These are phyloP conservation scores for Geopyxis carbonaria DNA, from an alignment of 495 filamentous ascomycete genomes.

Conservation along the genomic window DNA sequence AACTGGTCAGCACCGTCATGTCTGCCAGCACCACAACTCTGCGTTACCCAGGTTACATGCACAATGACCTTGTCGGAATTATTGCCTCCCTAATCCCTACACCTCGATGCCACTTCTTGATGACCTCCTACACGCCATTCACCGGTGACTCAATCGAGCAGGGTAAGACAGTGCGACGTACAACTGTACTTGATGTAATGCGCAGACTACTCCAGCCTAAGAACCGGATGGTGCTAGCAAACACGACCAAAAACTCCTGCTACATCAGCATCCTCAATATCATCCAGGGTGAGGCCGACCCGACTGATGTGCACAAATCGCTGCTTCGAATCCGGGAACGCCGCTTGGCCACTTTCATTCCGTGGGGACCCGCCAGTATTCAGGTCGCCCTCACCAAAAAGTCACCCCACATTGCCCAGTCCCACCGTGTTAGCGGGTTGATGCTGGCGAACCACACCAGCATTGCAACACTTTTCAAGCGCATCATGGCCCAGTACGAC, in stretches of 20 bases:
- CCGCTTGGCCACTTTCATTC: constrained; percentile 86
- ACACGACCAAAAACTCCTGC: constrained; percentile 88
- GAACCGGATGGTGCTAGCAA: constrained; percentile 96
- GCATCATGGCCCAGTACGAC: constrained; percentile 79
- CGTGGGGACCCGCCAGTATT: constrained; percentile 96
- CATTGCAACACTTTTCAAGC: constrained; percentile 89
- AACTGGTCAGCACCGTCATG: constrained; percentile 95
- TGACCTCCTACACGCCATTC: constrained; percentile 96
- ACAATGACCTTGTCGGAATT: constrained; percentile 95
- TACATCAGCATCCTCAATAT: constrained; percentile 98
- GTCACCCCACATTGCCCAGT: constrained; percentile 78
- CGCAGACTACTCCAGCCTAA: constrained; percentile 86
- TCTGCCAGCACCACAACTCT: constrained; percentile 92
- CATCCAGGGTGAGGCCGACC: constrained; percentile 94
- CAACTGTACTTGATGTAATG: constrained; percentile 96
- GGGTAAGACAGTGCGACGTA: constrained; percentile 93
- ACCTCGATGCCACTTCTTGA: constrained; percentile 89
- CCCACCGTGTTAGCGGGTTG: constrained; percentile 83
- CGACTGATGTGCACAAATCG: constrained; percentile 94
- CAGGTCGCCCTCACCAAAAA: constrained; percentile 94
- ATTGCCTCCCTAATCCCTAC: constrained; percentile 91
- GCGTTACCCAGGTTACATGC: constrained; percentile 96
- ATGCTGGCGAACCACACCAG: constrained; percentile 98
- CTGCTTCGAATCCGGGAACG: constrained; percentile 90
- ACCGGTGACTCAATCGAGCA: constrained; percentile 89